phyloP scores from a whole-genome alignment of 768 basidiomycete species.

The Terana coerulea region DNA sequence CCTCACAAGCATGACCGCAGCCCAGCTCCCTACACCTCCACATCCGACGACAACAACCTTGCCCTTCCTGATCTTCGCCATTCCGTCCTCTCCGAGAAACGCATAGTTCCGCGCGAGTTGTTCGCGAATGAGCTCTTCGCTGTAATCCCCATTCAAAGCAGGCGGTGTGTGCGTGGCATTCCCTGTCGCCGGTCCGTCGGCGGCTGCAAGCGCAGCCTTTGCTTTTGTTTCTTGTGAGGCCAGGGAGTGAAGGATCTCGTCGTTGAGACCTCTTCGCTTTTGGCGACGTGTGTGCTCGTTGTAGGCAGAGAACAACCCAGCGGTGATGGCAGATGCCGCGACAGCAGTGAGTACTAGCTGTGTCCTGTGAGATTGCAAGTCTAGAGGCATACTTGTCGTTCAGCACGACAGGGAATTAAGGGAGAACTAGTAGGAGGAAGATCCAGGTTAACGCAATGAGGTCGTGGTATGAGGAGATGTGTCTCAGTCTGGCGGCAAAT shows the following conservation, averaged over 20 bases:
- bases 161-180: neutral
- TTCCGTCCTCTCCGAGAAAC: slow-evolving; percentile 89
- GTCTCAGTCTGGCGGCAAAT: neutral
- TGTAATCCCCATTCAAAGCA: slow-evolving; percentile 35
- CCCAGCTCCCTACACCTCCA: slow-evolving; percentile 97
- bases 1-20: slow-evolving; percentile 87
- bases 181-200: neutral
- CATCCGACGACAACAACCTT: slow-evolving; percentile 90
- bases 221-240: slow-evolving; percentile 15
- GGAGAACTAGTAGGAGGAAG: neutral
- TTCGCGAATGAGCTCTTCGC: slow-evolving; percentile 82
- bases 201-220: slow-evolving; percentile 1
- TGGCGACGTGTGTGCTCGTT: slow-evolving; percentile 40
- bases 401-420: neutral
- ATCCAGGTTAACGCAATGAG: neutral
- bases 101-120: slow-evolving; percentile 92
- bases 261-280: slow-evolving; percentile 50
- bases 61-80: slow-evolving; percentile 69
- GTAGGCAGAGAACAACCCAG: slow-evolving; percentile 56
- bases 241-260: slow-evolving; percentile 55
- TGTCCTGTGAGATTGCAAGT: slow-evolving; percentile 46
- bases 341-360: slow-evolving; percentile 68
- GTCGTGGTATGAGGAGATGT: neutral
- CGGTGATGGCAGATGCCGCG: slow-evolving; percentile 60
- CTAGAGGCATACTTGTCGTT: slow-evolving; percentile 18